Evolutionary conservation across 2,329 filamentous ascomycete species (phyloP), one percentile per base, ranked within the genome.

Genomic region (Colletotrichum spinosum): DNA sequence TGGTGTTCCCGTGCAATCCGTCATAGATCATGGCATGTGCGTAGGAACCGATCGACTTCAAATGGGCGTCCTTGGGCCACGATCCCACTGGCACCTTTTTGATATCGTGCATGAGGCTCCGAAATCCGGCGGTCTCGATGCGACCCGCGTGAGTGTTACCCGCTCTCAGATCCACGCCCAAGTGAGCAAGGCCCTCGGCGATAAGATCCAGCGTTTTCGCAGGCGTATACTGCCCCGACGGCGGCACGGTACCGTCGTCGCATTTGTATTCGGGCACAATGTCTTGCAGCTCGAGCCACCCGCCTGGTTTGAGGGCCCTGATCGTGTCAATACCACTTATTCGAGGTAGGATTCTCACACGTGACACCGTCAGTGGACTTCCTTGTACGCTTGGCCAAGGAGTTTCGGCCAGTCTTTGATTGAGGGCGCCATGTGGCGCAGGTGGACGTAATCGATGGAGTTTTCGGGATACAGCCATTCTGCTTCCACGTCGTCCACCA

Each of bases 401-500:
- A 77, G 50, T 0, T 34, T 48, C 2, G 69, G 63, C 76, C 76
- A 79, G 51, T 78, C 71, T 0, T 54, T 64, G 3, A 79, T 74
- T 0, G 68, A 66, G 0, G 73, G 75, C 1, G 72, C 68, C 12
- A 78, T 50, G 33, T 72, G 72, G 2, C 75, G 72, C 5, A 76
- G 68, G 33, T 65, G 55, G 12, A 65, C 55, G 17, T 54, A 60
- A 25, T 65, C 55, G 8, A 55, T 79, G 45, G 81, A 65, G 10
- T 35, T 37, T 1, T 65, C 49, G 6, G 55, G 25, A 25, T 65
- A 53, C 6, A 65, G 17, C 48, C 44, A 57, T 7, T 41, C 67
- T 55, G 73, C 72, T 25, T 71, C 79, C 74, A 83, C 83, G 71
- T 93, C 90, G 71, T 93, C 90, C 46, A 94, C 85, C 65, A 88